Evolutionary conservation across 306 rosid species (phyloP), one percentile per base, ranked within the genome.

Genomic region (Sicyos edulis): DNA sequence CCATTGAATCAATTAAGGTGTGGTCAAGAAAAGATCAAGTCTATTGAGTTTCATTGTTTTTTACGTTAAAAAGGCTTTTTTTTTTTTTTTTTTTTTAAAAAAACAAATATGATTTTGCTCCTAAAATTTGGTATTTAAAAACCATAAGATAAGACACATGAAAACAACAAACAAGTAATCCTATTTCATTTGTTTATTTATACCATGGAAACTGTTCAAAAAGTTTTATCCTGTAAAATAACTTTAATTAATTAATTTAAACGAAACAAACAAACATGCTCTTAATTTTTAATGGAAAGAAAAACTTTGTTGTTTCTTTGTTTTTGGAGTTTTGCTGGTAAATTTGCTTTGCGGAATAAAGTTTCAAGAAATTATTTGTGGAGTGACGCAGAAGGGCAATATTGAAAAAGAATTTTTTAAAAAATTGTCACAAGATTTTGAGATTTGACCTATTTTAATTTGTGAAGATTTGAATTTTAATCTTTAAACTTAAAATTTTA

Each of bases 311-410:
- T 57, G 62, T 59, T 59, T 2, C 1, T 24, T 62, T 34, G 68
- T 29, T 14, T 34, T 62, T 59, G 65, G 49, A 62, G 10, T 62
- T 32, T 29, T 60, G 67, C 45, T 13, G 67, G 67, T 26, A 60
- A 20, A 60, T 32, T 60, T 60, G 67, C 45, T 29, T 60, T 60
- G 5, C 67, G 6, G 14, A 34, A 14, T 61, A 61, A 62, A 12
- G 68, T 15, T 62, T 7, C 2, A 32, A 62, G 10, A 6, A 14
- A 24, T 16, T 14, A 62, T 32, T 62, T 62, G 40, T 62, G 13
- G 20, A 62, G 49, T 29, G 49, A 63, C 70, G 0, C 21, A 63
- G 40, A 63, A 63, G 52, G 70, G 70, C n/a, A 40, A 40, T 32
- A 4, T 32, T 32, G 4, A 32, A 32, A 26, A 26, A 26, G 3